Conservation (phyloP, 2,329 filamentous ascomycete genomes). For the Colletotrichum lupini region DNA sequence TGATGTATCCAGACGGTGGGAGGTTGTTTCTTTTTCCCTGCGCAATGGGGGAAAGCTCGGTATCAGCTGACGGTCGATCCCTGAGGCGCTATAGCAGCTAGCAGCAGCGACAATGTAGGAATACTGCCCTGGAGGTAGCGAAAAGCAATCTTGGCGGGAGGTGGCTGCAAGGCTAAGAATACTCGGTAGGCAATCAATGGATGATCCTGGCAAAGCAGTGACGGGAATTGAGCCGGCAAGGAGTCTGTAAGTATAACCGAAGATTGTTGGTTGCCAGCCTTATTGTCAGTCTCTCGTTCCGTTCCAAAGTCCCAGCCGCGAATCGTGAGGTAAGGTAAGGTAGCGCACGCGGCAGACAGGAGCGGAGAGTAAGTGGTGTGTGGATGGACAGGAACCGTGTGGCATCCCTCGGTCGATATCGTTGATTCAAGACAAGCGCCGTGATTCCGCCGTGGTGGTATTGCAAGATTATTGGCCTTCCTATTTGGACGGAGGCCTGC, state of each 20-base stretch:
- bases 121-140: neutral
- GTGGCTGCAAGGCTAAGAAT: neutral
- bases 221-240: constrained; percentile 26
- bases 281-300: neutral
- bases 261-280: constrained; percentile 11
- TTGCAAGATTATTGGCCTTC: constrained; percentile 37
- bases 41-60: constrained; percentile 11
- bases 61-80: constrained; percentile 32
- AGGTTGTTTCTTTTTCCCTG: constrained; percentile 7
- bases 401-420: constrained; percentile 25
- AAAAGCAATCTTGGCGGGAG: constrained; percentile 6
- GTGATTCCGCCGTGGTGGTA: constrained; percentile 33
- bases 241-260: neutral
- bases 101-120: constrained; percentile 1
- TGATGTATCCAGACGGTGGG: neutral
- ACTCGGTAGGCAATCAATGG: constrained; percentile 1
- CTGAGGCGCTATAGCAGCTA: constrained; percentile 13
- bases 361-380: constrained; percentile 9
- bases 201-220: neutral
- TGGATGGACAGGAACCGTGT: constrained; percentile 28
- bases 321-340: neutral
- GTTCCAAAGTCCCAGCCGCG: neutral
- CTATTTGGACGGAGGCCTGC: constrained; percentile 32
- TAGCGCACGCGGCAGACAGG: neutral
- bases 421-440: constrained; percentile 34